Percentiles rank a stretch among this genome's conserved stretches.
phyloP scores from a whole-genome alignment of 2,329 filamentous ascomycete species.

The Aciculosporium take region DNA sequence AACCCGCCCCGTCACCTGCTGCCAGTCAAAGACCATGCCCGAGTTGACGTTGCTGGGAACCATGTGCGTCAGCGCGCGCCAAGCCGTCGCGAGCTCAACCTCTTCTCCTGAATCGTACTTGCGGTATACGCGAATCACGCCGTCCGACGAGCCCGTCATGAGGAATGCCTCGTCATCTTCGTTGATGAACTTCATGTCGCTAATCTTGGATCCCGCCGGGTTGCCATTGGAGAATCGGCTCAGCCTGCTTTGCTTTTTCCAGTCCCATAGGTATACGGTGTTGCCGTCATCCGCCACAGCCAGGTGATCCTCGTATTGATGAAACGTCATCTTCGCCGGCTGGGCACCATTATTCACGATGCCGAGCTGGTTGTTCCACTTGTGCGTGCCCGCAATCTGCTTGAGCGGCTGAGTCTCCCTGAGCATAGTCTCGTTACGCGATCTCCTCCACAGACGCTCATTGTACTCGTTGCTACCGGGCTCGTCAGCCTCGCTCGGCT shows the following conservation, averaged over 20 bases:
- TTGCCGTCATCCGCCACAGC: slow-evolving; percentile 89
- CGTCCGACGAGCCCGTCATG: slow-evolving; percentile 90
- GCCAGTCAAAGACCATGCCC: slow-evolving; percentile 96
- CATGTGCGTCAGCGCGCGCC: slow-evolving; percentile 84
- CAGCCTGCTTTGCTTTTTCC: slow-evolving; percentile 60
- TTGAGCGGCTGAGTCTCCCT: slow-evolving; percentile 89
- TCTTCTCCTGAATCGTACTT: slow-evolving; percentile 69
- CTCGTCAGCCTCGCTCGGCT: slow-evolving; percentile 86
- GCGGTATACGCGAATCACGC: slow-evolving; percentile 83
- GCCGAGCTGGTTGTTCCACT: slow-evolving; percentile 72
- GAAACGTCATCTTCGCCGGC: slow-evolving; percentile 85
- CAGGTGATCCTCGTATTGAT: slow-evolving; percentile 94
- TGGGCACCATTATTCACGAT: slow-evolving; percentile 84
- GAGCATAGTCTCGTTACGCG: slow-evolving; percentile 85
- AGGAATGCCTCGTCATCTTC: slow-evolving; percentile 92
- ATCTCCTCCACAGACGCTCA: slow-evolving; percentile 78
- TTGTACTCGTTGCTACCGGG: slow-evolving; percentile 96
- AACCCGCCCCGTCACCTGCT: slow-evolving; percentile 88
- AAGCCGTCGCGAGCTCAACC: slow-evolving; percentile 77
- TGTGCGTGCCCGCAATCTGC: slow-evolving; percentile 67
- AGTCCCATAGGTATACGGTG: slow-evolving; percentile 86
- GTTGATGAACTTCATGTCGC: slow-evolving; percentile 93
- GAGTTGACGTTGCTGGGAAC: slow-evolving; percentile 89
- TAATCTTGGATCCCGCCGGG: slow-evolving; percentile 78
- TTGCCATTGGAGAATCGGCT: slow-evolving; percentile 91